Percentiles rank a stretch among this genome's conserved stretches.
phyloP scores from a whole-genome alignment of 352 stramenopile species.

The Pythium apleroticum region DNA sequence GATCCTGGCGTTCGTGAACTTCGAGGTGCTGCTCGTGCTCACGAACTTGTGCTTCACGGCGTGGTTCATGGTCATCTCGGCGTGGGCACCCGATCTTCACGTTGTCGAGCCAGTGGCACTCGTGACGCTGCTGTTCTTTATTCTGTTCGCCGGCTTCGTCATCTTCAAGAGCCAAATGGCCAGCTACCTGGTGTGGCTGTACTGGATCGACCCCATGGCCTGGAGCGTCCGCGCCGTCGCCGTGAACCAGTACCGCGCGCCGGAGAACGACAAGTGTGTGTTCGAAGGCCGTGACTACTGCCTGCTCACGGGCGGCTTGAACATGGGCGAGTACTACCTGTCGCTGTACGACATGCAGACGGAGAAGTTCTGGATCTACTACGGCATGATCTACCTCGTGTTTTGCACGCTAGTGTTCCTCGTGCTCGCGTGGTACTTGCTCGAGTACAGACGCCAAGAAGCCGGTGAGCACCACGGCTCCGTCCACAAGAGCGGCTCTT shows the following conservation, averaged over 20 bases:
- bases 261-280: conserved; percentile 24
- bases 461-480: conserved; percentile 7
- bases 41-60: conserved; percentile 36
- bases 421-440: conserved; percentile 21
- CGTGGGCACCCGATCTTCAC: conserved; percentile 22
- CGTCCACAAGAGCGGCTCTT: not conserved
- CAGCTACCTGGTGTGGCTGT: conserved; percentile 39
- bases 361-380: conserved; percentile 25
- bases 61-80: conserved; percentile 36
- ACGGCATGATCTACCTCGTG: conserved; percentile 23
- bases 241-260: conserved; percentile 38
- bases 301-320: conserved; percentile 5
- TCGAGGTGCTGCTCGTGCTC: conserved; percentile 54
- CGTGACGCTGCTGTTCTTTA: conserved; percentile 28
- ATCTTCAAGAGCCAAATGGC: conserved; percentile 37
- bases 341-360: conserved; percentile 25
- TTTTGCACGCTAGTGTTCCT: conserved; percentile 28
- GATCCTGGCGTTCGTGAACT: conserved; percentile 34
- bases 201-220: conserved; percentile 46
- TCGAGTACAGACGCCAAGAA: conserved; percentile 34
- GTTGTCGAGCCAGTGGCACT: conserved; percentile 29
- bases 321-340: conserved; percentile 29
- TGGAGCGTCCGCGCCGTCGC: conserved; percentile 31
- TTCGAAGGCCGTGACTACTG: conserved; percentile 22
- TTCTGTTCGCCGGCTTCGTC: conserved; percentile 42